A percentile compares a stretch with the other conserved stretches of the same genome.
These are phyloP conservation scores for Fistulinella cinereoalba DNA, from an alignment of 1,284 basidiomycete genomes.

Conservation along the genomic window DNA sequence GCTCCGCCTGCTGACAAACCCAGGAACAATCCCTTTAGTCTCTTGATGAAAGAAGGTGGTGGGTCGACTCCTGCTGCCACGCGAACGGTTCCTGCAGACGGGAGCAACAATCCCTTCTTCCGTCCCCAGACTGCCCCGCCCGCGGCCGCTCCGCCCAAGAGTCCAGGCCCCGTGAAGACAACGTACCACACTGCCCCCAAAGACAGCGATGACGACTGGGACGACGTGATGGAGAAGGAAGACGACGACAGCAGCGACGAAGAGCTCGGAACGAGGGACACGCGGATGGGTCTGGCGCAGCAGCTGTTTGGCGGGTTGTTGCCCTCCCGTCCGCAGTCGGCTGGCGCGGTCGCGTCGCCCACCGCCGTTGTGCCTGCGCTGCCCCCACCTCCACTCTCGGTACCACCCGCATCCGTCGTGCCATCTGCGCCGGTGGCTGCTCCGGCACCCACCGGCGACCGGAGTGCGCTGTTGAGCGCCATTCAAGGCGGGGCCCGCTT, in stretches of 20 bases:
- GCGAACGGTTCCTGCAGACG: slow-evolving; percentile 34
- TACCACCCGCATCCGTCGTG: slow-evolving; percentile 29
- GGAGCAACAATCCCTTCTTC: slow-evolving; percentile 59
- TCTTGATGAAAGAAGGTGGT: slow-evolving; percentile 53
- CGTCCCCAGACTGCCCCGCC: slow-evolving; percentile 41
- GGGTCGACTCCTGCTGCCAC: slow-evolving; percentile 21
- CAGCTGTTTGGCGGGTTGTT: slow-evolving; percentile 74
- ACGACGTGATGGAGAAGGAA: slow-evolving; percentile 73
- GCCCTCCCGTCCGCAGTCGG: slow-evolving; percentile 46
- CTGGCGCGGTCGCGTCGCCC: slow-evolving; percentile 23
- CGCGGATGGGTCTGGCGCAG: slow-evolving; percentile 71
- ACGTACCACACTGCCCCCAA: slow-evolving; percentile 61
- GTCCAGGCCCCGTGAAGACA: slow-evolving; percentile 46
- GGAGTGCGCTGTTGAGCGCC: slow-evolving; percentile 71
- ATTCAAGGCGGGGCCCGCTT: slow-evolving; percentile 82
- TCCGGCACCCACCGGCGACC: slow-evolving; percentile 46
- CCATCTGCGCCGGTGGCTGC: slow-evolving; percentile 29
- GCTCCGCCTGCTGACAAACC: slow-evolving; percentile 38
- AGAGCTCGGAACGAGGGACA: slow-evolving; percentile 66
- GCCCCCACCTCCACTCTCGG: slow-evolving; percentile 38
- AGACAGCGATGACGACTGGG: slow-evolving; percentile 80
- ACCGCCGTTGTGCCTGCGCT: slow-evolving; percentile 31
- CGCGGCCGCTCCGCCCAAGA: slow-evolving; percentile 36
- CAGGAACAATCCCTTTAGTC: slow-evolving; percentile 68
- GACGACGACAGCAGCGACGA: slow-evolving; percentile 78